A percentile compares a stretch with the other conserved stretches of the same genome.
These are phyloP conservation scores for Physcomitrellopsis africana DNA, from an alignment of 225 moss, liverwort and hornwort genomes.

Conservation along the genomic window DNA sequence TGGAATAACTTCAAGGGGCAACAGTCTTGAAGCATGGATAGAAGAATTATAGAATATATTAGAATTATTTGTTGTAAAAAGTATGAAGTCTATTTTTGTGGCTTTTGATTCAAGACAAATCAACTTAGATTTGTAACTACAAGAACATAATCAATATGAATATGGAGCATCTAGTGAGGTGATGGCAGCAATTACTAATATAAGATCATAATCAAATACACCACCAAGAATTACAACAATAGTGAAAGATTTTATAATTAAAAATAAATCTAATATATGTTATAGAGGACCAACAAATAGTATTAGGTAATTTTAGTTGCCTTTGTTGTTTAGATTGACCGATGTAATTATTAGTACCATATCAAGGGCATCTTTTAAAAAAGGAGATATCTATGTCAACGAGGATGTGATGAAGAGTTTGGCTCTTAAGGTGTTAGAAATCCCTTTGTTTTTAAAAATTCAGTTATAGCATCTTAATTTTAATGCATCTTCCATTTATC, in stretches of 20 bases:
- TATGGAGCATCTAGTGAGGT: too few species aligned
- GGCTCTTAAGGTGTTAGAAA: neutral
- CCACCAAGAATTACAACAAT: too few species aligned
- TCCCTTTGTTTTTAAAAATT: neutral
- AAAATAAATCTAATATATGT: neutral
- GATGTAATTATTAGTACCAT: neutral
- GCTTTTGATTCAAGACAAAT: too few species aligned
- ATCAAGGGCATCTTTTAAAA: neutral
- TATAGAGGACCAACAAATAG: neutral
- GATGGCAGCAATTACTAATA: too few species aligned
- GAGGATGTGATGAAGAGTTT: neutral
- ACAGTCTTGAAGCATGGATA: neutral
- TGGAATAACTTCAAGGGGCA: neutral
- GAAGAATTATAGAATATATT: neutral
- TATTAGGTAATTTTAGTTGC: neutral
- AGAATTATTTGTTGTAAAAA: neutral
- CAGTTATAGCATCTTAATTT: neutral
- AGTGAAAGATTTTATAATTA: too few species aligned
- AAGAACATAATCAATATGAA: too few species aligned
- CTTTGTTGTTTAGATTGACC: neutral
- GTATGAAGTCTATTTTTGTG: too few species aligned
- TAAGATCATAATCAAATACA: too few species aligned
- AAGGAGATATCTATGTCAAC: neutral
- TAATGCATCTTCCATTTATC: neutral
- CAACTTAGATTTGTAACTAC: too few species aligned